A percentile compares a stretch with the other conserved stretches of the same genome.
Evolutionary conservation across 192 early-diverging fungal genomes (phyloP).

Genomic region (Geosiphon pyriformis): DNA sequence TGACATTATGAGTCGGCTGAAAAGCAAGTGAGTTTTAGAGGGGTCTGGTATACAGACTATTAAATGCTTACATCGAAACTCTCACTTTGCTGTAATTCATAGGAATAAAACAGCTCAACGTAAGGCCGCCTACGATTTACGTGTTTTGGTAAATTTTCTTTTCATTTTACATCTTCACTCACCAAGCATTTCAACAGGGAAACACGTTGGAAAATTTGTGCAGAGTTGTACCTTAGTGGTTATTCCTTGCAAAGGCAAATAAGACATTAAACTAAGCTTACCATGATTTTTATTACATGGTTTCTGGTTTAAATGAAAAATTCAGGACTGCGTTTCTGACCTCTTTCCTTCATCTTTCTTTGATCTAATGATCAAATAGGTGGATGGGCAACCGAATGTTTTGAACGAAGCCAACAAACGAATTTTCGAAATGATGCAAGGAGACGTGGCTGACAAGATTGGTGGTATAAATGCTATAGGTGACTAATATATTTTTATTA

Average conservation of each 20-base stretch:
- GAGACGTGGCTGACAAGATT: slow-evolving; percentile 18
- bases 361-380: too few species aligned
- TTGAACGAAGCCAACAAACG: slow-evolving; percentile 24
- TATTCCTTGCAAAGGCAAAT: too few species aligned
- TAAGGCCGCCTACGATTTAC: slow-evolving; percentile 13
- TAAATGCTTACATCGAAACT: not conserved
- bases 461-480: slow-evolving; percentile 21
- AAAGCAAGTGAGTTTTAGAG: slow-evolving; percentile 8
- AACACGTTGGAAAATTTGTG: too few species aligned
- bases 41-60: not conserved
- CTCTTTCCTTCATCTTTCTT: too few species aligned
- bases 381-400: slow-evolving; percentile 24
- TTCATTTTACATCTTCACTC: not conserved
- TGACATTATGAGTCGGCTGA: slow-evolving; percentile 10
- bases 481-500: not conserved
- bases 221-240: too few species aligned
- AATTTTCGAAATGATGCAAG: slow-evolving; percentile 27
- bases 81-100: not conserved
- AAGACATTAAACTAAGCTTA: too few species aligned
- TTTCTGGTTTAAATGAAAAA: too few species aligned
- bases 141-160: slow-evolving; percentile 2
- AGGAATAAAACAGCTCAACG: slow-evolving; percentile 13
- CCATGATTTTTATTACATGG: too few species aligned
- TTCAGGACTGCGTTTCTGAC: too few species aligned
- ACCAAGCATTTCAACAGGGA: too few species aligned